Percentiles rank a stretch among this genome's conserved stretches.
Evolutionary conservation across 1,284 basidiomycete genomes (phyloP).

Genomic region (Marasmius oreades): DNA sequence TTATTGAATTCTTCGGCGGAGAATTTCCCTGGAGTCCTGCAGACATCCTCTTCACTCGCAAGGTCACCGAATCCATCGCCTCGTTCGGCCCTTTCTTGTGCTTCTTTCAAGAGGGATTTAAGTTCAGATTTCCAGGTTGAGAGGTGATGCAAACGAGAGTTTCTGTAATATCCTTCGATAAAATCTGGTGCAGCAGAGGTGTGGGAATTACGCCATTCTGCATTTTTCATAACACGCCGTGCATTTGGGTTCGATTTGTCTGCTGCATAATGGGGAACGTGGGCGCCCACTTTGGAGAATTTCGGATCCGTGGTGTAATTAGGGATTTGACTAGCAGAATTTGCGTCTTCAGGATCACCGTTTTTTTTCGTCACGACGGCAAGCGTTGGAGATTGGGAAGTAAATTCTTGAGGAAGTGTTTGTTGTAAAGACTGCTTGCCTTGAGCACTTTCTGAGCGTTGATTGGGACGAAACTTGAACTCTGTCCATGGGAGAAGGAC

Average conservation of each 20-base stretch:
- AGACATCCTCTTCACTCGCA: constrained; percentile 5
- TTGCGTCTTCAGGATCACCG: no score
- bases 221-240: constrained; percentile 71
- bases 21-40: constrained; percentile 14
- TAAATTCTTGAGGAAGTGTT: constrained; percentile 24
- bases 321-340: constrained; percentile 17
- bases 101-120: constrained; percentile 76
- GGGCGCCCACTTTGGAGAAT: constrained; percentile 35
- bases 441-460: constrained; percentile 45
- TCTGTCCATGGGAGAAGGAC: constrained; percentile 75
- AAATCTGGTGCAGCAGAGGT: constrained; percentile 87
- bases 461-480: constrained; percentile 52
- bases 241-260: constrained; percentile 68
- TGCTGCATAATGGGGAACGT: constrained; percentile 60
- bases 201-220: constrained; percentile 82
- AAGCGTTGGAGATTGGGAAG: not conserved
- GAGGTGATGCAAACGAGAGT: constrained; percentile 89
- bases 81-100: constrained; percentile 66
- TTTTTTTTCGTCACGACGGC: not conserved
- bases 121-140: constrained; percentile 93
- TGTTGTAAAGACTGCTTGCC: constrained; percentile 38
- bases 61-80: constrained; percentile 16
- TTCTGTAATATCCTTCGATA: constrained; percentile 87
- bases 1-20: constrained; percentile 30
- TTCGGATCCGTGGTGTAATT: constrained; percentile 42